phyloP scores from a whole-genome alignment of 768 basidiomycete genomes.

The Tulasnella sp. region DNA sequence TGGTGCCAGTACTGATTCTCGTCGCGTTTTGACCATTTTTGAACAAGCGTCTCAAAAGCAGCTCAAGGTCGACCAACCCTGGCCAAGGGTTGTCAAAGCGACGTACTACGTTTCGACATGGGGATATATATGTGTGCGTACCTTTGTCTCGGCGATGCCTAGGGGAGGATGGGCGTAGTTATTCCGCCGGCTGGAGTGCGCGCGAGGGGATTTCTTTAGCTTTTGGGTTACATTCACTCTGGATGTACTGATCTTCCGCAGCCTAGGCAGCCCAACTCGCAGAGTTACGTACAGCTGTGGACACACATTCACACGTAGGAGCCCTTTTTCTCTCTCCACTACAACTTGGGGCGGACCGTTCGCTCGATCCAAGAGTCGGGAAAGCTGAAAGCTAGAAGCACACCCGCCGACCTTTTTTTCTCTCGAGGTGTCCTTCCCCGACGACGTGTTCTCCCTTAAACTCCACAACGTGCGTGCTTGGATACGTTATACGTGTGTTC shows the following conservation, averaged over 20 bases:
- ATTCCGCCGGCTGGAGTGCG: neutral
- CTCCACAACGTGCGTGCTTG: neutral
- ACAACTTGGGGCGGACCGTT: neutral
- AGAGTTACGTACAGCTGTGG: neutral
- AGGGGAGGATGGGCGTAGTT: neutral
- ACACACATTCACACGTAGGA: neutral
- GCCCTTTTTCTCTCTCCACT: neutral
- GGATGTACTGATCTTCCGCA: slow-evolving; percentile 4
- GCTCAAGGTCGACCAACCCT: too few relatives aligned
- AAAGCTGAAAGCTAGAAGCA: neutral
- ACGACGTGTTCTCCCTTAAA: neutral
- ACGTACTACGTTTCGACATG: too few relatives aligned
- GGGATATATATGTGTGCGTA: neutral
- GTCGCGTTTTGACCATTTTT: neutral
- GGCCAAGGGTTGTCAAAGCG: neutral
- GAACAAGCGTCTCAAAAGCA: neutral
- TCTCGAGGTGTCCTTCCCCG: neutral
- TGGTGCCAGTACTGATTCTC: too few relatives aligned
- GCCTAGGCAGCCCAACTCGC: neutral
- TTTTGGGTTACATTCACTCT: neutral
- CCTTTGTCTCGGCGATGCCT: neutral
- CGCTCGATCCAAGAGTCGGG: neutral
- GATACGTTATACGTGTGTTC: neutral
- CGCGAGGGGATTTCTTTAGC: neutral
- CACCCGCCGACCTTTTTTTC: neutral